phyloP scores from a whole-genome alignment of 257 asterid genomes.

The Ophiorrhiza pumila region DNA sequence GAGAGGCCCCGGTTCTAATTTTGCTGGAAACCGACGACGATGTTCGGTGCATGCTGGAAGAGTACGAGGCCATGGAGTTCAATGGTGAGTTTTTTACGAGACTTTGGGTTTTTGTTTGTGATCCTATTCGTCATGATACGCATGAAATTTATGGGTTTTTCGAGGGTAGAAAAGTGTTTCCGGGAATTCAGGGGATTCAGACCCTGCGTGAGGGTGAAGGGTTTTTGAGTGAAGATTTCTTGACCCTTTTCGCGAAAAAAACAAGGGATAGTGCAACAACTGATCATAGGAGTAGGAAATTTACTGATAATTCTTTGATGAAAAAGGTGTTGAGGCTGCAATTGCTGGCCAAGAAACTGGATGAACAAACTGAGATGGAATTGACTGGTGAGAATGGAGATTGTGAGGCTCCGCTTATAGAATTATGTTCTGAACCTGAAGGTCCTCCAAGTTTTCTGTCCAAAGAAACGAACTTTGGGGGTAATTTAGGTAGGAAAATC shows the following conservation, averaged over 20 bases:
- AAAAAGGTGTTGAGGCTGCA: constrained; percentile 27
- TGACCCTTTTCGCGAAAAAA: neutral
- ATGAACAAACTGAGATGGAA: constrained; percentile 9
- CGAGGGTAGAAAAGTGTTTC: constrained; percentile 1
- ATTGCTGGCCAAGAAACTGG: constrained; percentile 11
- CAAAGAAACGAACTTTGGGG: neutral
- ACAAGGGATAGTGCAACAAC: neutral
- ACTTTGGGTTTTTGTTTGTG: constrained; percentile 30
- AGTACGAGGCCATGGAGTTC: constrained; percentile 12
- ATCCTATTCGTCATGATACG: neutral
- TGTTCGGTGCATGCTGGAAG: constrained; percentile 24
- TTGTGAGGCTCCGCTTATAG: constrained; percentile 6
- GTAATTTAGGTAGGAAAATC: neutral
- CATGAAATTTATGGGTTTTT: constrained; percentile 4
- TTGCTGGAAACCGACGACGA: constrained; percentile 21
- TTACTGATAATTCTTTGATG: constrained; percentile 22
- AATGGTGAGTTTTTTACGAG: constrained; percentile 14
- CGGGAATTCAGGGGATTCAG: neutral
- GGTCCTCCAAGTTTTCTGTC: neutral
- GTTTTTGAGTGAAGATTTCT: constrained; percentile 8
- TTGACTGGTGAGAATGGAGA: constrained; percentile 7
- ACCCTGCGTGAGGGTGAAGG: neutral
- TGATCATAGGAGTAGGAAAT: constrained; percentile 10
- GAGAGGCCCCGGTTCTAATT: neutral
- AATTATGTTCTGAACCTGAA: constrained; percentile 4